Evolutionary conservation across 2,329 filamentous ascomycete genomes (phyloP), one percentile per base, ranked within the genome.

Genomic region (Ceratocystis colombiana): DNA sequence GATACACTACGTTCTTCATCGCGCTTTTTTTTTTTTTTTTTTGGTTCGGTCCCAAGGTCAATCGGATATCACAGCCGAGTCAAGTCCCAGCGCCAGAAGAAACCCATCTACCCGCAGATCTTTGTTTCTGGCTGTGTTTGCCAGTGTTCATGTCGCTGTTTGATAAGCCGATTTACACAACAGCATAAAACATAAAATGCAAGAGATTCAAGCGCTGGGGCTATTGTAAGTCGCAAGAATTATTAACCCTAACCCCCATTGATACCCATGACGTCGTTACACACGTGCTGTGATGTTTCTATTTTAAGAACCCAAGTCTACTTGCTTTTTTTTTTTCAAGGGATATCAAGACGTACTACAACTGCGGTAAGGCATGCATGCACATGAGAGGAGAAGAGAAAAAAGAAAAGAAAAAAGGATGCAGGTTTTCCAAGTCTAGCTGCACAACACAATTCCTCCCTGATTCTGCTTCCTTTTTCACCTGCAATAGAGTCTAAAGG

Each of bases 391-490:
- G 50, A 28, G 20, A 55, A 8, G 15, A 20, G n/a, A 55, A 28
- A 55, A 55, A 12, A 10, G 10, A 55, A 33, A 7, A 33, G 30
- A 53, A 53, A 53, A 28, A 28, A 30, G 20, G 12, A 30, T 48
- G 22, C 50, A 55, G 50, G 5, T 55, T 55, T 55, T 55, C 50
- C 50, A 30, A 55, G 50, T 55, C 50, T 55, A 22, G 12, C 50
- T 25, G 20, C 50, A 55, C 22, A 30, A 12, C 1, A 41, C 37
- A 41, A 41, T 41, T 41, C 37, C 37, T 12, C 37, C 37, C 37
- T 37, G 8, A 3, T 10, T 46, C n/a, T 46, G 12, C 45, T 48
- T 10, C 45, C 45, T 48, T 20, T 48, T 46, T 20, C 37, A 41
- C 20, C 45, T 48, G 17, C 45, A 48, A 20, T 48, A 20, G 15